Percentiles rank a stretch among this genome's conserved stretches.
These are phyloP conservation scores for Sphagnum magellanicum DNA, from an alignment of 228 moss, liverwort and hornwort species.

Conservation along the genomic window DNA sequence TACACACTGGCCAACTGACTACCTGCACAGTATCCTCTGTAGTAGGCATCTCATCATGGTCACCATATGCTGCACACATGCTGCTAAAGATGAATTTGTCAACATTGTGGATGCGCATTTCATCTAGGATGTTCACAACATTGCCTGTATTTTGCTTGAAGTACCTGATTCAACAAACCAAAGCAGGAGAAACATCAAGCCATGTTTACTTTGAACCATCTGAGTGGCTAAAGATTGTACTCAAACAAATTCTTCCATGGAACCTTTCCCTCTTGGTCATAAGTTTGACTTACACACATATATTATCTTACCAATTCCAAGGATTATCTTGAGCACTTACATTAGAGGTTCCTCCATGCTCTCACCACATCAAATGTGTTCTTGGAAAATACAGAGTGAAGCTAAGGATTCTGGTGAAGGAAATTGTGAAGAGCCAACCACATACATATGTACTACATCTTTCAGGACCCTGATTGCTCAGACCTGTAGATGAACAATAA, in stretches of 20 bases:
- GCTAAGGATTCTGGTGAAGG: constrained; percentile 6
- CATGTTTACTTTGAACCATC: too few relatives aligned
- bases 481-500: too few relatives aligned
- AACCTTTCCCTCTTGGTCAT: too few relatives aligned
- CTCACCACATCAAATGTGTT: constrained; percentile 19
- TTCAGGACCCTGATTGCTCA: too few relatives aligned
- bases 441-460: too few relatives aligned
- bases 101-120: constrained; percentile 20
- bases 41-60: constrained; percentile 9
- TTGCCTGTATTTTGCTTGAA: constrained; percentile 14
- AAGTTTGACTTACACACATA: too few relatives aligned
- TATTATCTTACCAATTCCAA: too few relatives aligned
- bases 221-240: too few relatives aligned
- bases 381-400: constrained; percentile 12
- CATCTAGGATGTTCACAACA: constrained; percentile 17
- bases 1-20: neutral
- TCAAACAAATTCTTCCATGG: too few relatives aligned
- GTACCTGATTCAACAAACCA: constrained; percentile 3
- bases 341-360: constrained; percentile 13
- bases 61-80: constrained; percentile 17
- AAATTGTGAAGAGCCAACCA: too few relatives aligned
- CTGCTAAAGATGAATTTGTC: constrained; percentile 18
- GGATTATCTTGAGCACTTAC: constrained; percentile 4
- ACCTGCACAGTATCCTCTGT: constrained; percentile 19
- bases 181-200: too few relatives aligned